Evolutionary conservation across 768 basidiomycete genomes (phyloP).

Genomic region (Sarcodon aspratus): DNA sequence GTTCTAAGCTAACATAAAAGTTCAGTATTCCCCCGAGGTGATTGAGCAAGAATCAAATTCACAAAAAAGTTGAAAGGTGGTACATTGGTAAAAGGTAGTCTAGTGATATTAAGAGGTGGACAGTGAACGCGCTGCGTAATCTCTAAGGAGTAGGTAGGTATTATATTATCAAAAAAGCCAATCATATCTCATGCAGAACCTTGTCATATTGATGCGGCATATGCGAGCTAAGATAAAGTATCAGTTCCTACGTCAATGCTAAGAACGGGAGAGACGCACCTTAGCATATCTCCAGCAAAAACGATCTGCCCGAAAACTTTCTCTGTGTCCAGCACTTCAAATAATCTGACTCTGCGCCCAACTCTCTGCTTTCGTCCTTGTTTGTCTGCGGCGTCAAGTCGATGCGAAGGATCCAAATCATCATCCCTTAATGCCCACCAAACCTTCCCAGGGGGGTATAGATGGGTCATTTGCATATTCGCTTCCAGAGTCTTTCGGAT

Average conservation of each 20-base stretch:
- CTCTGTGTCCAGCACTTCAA: constrained; percentile 69
- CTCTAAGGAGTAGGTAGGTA: too few relatives aligned
- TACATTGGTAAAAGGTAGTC: too few relatives aligned
- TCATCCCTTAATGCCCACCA: constrained; percentile 71
- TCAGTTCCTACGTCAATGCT: background rate
- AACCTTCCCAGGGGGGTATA: constrained; percentile 70
- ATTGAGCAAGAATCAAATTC: too few relatives aligned
- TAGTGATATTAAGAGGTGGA: too few relatives aligned
- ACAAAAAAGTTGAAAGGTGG: too few relatives aligned
- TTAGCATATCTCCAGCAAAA: constrained; percentile 76
- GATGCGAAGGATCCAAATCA: constrained; percentile 53
- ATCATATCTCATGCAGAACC: constrained; percentile 50
- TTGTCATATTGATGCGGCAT: constrained; percentile 75
- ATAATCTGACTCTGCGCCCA: constrained; percentile 49
- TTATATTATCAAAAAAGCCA: background rate
- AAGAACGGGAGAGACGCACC: constrained; percentile 26
- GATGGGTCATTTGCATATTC: constrained; percentile 61
- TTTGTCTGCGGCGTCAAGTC: constrained; percentile 6
- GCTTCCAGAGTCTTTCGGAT: constrained; percentile 79
- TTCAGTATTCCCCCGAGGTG: too few relatives aligned
- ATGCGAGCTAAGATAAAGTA: constrained; percentile 38
- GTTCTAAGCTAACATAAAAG: too few relatives aligned
- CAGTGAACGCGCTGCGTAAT: too few relatives aligned
- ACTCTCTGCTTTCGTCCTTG: constrained; percentile 12
- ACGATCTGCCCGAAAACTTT: constrained; percentile 72